Evolutionary conservation across 169 alveolate species (phyloP).

Genomic region (Cyclospora cayetanensis): DNA sequence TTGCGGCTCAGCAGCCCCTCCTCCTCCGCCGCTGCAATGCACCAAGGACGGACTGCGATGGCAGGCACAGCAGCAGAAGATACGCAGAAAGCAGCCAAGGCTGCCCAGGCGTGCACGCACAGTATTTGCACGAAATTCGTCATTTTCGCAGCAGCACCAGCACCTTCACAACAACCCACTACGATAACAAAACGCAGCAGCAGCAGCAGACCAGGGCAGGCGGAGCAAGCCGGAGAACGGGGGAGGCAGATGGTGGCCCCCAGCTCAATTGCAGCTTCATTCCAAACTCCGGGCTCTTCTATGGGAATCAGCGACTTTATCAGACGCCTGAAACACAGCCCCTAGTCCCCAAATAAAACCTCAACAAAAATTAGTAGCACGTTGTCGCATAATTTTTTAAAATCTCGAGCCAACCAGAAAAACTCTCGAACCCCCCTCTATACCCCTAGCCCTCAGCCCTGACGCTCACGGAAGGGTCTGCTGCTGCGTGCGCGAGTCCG

Average conservation of each 20-base stretch:
- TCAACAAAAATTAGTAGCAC: too few species aligned
- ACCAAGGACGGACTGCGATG: slow-evolving; percentile 29
- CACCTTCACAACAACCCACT: neutral
- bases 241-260: slow-evolving; percentile 78
- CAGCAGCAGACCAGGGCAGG: slow-evolving; percentile 72
- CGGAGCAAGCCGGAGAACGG: slow-evolving; percentile 72
- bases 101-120: too few species aligned
- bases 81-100: neutral
- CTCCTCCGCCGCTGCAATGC: slow-evolving; percentile 39
- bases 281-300: slow-evolving; percentile 66
- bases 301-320: neutral
- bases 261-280: slow-evolving; percentile 78
- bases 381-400: too few species aligned
- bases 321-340: neutral
- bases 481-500: neutral
- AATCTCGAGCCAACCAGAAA: too few species aligned
- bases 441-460: slow-evolving; percentile 3
- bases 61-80: slow-evolving; percentile 35
- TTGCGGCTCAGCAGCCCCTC: neutral
- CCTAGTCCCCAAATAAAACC: slow-evolving; percentile 15
- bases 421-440: too few species aligned
- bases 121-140: neutral
- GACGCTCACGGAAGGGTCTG: neutral
- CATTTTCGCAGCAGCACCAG: neutral
- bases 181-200: neutral